Evolutionary conservation across 768 basidiomycete genomes (phyloP).

Genomic region (Hypholoma fasciculare): DNA sequence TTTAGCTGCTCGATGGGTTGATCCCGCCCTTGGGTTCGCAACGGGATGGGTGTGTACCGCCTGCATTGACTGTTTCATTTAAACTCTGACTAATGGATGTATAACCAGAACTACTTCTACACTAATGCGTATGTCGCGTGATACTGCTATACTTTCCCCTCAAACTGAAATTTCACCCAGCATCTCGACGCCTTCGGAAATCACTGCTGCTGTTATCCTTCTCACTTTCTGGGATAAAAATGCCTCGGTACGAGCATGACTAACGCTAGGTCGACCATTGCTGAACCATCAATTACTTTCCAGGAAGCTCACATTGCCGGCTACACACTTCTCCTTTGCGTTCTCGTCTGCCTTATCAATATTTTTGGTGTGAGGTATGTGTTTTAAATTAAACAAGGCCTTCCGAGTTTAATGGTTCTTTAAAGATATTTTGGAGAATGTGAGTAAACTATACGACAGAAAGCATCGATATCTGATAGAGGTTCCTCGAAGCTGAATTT

Average conservation of each 20-base stretch:
- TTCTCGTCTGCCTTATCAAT: slow-evolving; percentile 62
- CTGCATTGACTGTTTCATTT: background rate
- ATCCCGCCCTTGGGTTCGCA: slow-evolving; percentile 59
- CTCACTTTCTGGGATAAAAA: slow-evolving; percentile 72
- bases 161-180: slow-evolving; percentile 21
- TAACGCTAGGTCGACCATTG: background rate
- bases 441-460: slow-evolving; percentile 18
- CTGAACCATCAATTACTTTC: background rate
- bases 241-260: slow-evolving; percentile 31
- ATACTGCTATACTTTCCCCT: background rate
- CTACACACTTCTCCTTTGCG: slow-evolving; percentile 60
- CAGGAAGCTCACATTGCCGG: slow-evolving; percentile 49
- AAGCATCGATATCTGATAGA: background rate
- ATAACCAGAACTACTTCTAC: slow-evolving; percentile 40
- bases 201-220: slow-evolving; percentile 70
- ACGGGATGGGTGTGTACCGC: slow-evolving; percentile 47
- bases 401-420: background rate
- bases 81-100: background rate
- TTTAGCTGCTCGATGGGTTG: slow-evolving; percentile 55
- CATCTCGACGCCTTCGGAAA: slow-evolving; percentile 72
- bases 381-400: background rate
- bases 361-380: slow-evolving; percentile 66
- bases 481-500: slow-evolving; percentile 54
- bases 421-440: slow-evolving; percentile 66
- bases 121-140: slow-evolving; percentile 34